Evolutionary conservation across 768 basidiomycete genomes (phyloP), one percentile per base, ranked within the genome.

Genomic region (Collybia sordida): DNA sequence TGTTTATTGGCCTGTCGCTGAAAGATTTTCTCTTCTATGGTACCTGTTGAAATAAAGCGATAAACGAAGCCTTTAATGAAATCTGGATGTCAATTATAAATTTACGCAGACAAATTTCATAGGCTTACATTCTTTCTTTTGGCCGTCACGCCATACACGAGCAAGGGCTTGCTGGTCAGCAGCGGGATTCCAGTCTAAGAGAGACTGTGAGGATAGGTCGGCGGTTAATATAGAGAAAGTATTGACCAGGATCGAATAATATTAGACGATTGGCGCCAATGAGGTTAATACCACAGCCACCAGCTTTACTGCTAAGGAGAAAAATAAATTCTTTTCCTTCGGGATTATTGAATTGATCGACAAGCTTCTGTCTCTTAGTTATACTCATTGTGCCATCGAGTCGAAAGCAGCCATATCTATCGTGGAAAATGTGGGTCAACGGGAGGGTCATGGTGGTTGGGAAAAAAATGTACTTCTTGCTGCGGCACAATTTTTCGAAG

Each of bases 11-110:
- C 93, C 69, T 99, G 97, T 40, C 97, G 79, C 66, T 99, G 97
- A 68, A 98, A 98, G 56, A 98, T 97, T 75, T 98, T 98, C 71
- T 98, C 96, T 68, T 98, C 95, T 53, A 98, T 97, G 1, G 95
- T 97, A 2, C 95, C 96, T 0, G 94, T 93, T 4, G 92, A 88
- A 57, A 98, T 95, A 69, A 98, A 99, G 19, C 96, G 91, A 66
- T 98, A 99, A 3, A 98, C 96, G 58, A 99, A 99, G 62, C 93
- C 93, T 96, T 43, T 15, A 28, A 36, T 28, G 28, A 6, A 27
- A 27, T 2, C 14, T 12, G 14, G 31, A 31, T 14, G 9, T 31
- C 14, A 14, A 3, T 6, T 31, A 11, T 31, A 31, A 14, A 31
- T 31, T 31, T 31, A 12, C 14, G 31, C 14, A 4, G 4, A 27